These are phyloP conservation scores for Nepenthes alata DNA, from an alignment of 179 eudicot genomes.

Conservation along the genomic window DNA sequence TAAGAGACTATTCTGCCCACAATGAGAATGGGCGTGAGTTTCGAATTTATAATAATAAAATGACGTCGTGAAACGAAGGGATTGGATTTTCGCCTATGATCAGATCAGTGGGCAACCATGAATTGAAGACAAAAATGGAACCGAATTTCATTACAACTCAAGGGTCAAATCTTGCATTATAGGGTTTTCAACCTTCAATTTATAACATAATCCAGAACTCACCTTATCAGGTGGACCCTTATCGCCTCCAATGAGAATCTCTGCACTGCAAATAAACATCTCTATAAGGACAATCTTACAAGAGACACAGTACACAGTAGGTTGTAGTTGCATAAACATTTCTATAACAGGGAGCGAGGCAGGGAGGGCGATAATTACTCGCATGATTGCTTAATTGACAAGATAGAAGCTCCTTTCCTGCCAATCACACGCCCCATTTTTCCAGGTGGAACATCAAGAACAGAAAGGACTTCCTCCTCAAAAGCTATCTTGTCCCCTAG, in stretches of 20 bases:
- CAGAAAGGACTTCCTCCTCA: slow-evolving; percentile 68
- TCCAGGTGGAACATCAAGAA: slow-evolving; percentile 72
- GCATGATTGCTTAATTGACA: slow-evolving; percentile 79
- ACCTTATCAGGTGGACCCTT: slow-evolving; percentile 96
- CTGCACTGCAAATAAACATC: slow-evolving; percentile 53
- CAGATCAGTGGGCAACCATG: no score
- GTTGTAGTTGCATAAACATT: no score
- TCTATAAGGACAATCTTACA: not conserved
- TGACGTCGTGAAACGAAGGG: no score
- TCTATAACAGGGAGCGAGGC: not conserved
- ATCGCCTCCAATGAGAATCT: slow-evolving; percentile 69
- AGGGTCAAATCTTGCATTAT: no score
- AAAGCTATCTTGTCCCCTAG: slow-evolving; percentile 29
- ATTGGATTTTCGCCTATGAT: no score
- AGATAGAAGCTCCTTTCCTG: slow-evolving; percentile 63
- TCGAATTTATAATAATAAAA: no score
- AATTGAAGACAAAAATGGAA: no score
- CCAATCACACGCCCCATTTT: slow-evolving; percentile 91
- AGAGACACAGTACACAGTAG: not conserved
- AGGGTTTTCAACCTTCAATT: no score
- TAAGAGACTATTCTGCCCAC: no score
- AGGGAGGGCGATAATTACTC: slow-evolving; percentile 25
- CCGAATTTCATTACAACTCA: no score
- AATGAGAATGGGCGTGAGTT: no score
- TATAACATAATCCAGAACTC: slow-evolving; percentile 11